Conservation (phyloP, 1,139 yeast genomes). For the Diutina rugosa region DNA sequence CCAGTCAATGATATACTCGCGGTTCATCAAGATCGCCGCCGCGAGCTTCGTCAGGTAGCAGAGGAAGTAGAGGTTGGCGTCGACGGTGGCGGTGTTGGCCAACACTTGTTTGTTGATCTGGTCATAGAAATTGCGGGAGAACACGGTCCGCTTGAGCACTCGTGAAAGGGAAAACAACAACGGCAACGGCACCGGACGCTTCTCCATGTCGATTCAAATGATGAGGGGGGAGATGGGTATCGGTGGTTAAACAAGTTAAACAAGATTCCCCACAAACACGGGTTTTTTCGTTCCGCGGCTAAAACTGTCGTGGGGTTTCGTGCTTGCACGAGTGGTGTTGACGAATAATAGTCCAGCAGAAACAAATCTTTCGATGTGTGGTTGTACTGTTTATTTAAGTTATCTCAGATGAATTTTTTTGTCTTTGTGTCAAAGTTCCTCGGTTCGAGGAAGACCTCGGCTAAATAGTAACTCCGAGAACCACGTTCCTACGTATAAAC, state of each 20-base stretch:
- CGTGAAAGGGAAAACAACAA: slow-evolving; percentile 10
- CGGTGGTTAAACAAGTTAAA: background rate
- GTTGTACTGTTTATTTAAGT: background rate
- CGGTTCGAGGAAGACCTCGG: background rate
- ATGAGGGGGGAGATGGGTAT: background rate
- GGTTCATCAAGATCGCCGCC: slow-evolving; percentile 28
- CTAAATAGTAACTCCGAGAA: background rate
- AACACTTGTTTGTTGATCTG: slow-evolving; percentile 30
- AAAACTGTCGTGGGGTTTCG: background rate
- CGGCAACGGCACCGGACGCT: slow-evolving; percentile 7
- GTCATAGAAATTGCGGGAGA: slow-evolving; percentile 27
- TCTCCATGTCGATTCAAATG: background rate
- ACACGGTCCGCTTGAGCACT: slow-evolving; percentile 11
- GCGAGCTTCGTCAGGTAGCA: slow-evolving; percentile 30
- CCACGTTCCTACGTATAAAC: background rate
- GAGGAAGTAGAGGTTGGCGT: slow-evolving; percentile 27
- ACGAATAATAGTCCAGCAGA: background rate
- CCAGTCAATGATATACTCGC: slow-evolving; percentile 19
- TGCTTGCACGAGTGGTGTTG: background rate
- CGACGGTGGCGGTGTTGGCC: slow-evolving; percentile 22
- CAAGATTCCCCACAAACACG: background rate
- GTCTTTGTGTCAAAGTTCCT: background rate
- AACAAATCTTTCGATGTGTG: background rate
- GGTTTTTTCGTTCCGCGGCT: background rate
- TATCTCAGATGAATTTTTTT: no score